Evolutionary conservation across 140 eudicot genomes (phyloP), one percentile per base, ranked within the genome.

Genomic region (Eryngium alpinum): DNA sequence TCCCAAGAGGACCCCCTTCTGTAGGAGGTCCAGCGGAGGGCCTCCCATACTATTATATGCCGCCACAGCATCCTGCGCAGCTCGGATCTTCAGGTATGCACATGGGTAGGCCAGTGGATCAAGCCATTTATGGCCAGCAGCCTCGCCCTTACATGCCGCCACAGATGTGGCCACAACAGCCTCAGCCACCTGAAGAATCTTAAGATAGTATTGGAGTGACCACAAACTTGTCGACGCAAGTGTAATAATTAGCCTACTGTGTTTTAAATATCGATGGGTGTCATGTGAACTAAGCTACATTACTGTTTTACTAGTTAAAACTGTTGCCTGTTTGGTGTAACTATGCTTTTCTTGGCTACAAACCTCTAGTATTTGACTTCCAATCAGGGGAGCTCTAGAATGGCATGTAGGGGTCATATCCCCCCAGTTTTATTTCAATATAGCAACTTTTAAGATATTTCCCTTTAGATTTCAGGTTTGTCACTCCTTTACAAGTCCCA

Each of bases 91-190:
- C 90, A 19, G 90, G 84, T 74, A 79, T 82, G 87, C 84, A 22
- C 72, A 69, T 87, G 71, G 89, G 87, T 27, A 81, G 84, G 78
- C 90, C 90, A 13, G 86, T 82, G 62, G 88, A 87, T 80, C 88
- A 86, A 24, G 86, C 86, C 49, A 82, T 79, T 66, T 84, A 84
- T 51, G 87, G 87, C 57, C 90, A 87, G 65, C 89, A 87, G 63
- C 77, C 90, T 62, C 87, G 86, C 27, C 90, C 87, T 51, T 87
- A 87, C 66, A 84, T 84, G 87, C 66, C 84, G 63, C 87, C 76
- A 50, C 90, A 67, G 79, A 84, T 84, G 86, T 87, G 90, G 90
- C 90, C 90, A 31, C 90, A 84, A 18, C 90, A 84, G 29, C 88
- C 75, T 52, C 90, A 79, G 52, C 86, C 86, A 24, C 82, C 87